phyloP scores from a whole-genome alignment of 2,329 filamentous ascomycete species.

The Verruconis gallopava region DNA sequence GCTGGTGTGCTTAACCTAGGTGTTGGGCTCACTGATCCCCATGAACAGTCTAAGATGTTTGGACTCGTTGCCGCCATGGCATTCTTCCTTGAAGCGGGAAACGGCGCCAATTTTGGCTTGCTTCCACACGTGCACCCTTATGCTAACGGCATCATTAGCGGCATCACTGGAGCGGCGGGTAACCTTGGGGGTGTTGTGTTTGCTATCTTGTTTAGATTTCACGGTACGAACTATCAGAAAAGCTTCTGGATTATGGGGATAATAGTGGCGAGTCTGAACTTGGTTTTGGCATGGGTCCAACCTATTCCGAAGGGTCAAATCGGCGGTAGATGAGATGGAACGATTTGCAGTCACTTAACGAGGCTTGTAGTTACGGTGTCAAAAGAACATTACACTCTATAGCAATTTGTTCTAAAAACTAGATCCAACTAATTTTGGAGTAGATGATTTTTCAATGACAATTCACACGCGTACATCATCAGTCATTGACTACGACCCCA shows the following conservation, averaged over 20 bases:
- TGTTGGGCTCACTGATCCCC: slow-evolving; percentile 52
- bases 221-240: slow-evolving; percentile 50
- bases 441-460: too few relatives aligned
- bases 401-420: too few relatives aligned
- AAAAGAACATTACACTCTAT: too few relatives aligned
- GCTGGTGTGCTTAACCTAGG: slow-evolving; percentile 47
- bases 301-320: slow-evolving; percentile 43
- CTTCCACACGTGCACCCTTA: slow-evolving; percentile 76
- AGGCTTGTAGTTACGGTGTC: too few relatives aligned
- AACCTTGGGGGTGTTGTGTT: slow-evolving; percentile 56
- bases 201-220: slow-evolving; percentile 68
- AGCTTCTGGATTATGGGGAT: slow-evolving; percentile 73
- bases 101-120: slow-evolving; percentile 76
- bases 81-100: slow-evolving; percentile 72
- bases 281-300: slow-evolving; percentile 51
- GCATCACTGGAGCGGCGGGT: slow-evolving; percentile 64
- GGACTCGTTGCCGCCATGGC: slow-evolving; percentile 66
- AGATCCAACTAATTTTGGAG: too few relatives aligned
- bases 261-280: slow-evolving; percentile 57
- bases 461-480: too few relatives aligned
- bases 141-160: slow-evolving; percentile 63
- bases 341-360: too few relatives aligned
- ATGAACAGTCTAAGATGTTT: slow-evolving; percentile 52
- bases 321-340: too few relatives aligned
- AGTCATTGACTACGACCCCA: too few relatives aligned